phyloP scores from a whole-genome alignment of 768 basidiomycete genomes.

The Megacollybia marginata region DNA sequence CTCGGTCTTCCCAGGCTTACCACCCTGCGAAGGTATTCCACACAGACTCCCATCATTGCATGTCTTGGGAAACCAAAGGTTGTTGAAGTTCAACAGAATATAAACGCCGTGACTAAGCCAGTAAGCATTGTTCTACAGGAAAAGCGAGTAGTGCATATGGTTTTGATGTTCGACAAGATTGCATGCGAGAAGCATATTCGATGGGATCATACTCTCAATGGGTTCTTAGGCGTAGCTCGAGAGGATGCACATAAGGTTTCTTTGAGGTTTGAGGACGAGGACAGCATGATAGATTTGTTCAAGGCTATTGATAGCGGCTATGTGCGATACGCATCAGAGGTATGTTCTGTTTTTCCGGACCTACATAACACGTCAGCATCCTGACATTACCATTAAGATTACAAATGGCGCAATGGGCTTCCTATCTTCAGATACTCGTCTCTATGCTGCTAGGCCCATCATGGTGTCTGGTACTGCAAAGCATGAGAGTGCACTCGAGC shows the following conservation, averaged over 20 bases:
- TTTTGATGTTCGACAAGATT: neutral
- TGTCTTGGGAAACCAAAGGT: too few species aligned
- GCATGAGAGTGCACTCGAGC: too few species aligned
- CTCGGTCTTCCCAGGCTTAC: too few species aligned
- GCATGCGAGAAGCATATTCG: neutral
- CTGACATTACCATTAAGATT: too few species aligned
- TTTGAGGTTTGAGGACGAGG: neutral
- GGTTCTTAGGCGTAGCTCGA: neutral
- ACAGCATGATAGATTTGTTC: neutral
- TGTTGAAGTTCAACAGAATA: neutral
- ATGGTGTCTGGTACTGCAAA: too few species aligned
- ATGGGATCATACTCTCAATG: neutral
- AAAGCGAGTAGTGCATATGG: neutral
- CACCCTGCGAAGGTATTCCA: too few species aligned
- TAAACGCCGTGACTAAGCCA: neutral
- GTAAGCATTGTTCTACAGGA: neutral
- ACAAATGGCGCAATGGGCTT: too few species aligned
- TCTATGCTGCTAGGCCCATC: too few species aligned
- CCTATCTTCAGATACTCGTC: too few species aligned
- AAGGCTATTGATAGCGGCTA: neutral
- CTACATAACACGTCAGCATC: too few species aligned
- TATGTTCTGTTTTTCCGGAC: neutral
- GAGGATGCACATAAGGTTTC: neutral
- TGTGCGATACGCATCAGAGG: neutral
- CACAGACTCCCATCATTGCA: too few species aligned